Evolutionary conservation across 1,284 basidiomycete species (phyloP).

Genomic region (Porphyrellus sp.): DNA sequence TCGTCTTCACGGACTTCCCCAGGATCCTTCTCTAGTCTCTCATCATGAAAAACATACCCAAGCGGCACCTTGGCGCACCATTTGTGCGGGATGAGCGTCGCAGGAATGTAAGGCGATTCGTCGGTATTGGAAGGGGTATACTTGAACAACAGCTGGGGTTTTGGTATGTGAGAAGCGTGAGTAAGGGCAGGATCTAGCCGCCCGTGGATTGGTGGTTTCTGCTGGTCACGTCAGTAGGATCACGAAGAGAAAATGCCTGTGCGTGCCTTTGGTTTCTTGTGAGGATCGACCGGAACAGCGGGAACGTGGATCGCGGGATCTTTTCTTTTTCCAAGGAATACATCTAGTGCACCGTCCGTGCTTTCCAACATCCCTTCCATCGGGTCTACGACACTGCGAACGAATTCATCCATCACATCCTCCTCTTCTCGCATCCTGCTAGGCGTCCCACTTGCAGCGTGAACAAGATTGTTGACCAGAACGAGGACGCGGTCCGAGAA

Average conservation of each 20-base stretch:
- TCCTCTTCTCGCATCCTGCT: constrained; percentile 65
- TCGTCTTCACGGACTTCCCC: constrained; percentile 16
- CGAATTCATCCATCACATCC: constrained; percentile 80
- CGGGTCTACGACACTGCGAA: constrained; percentile 72
- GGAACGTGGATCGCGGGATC: constrained; percentile 61
- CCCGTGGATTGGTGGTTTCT: constrained; percentile 37
- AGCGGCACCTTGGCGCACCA: constrained; percentile 79
- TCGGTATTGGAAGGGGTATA: constrained; percentile 54
- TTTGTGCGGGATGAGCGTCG: constrained; percentile 57
- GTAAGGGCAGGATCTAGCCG: constrained; percentile 59
- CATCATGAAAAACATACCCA: constrained; percentile 51
- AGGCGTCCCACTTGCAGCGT: constrained; percentile 41
- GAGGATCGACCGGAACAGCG: constrained; percentile 21
- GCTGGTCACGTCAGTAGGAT: constrained; percentile 14
- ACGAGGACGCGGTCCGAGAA: constrained; percentile 59
- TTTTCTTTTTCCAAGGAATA: constrained; percentile 70
- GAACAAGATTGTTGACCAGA: constrained; percentile 63
- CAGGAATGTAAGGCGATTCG: constrained; percentile 57
- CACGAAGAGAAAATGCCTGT: not conserved
- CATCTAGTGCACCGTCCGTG: constrained; percentile 81
- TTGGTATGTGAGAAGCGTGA: constrained; percentile 67
- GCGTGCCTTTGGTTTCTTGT: constrained; percentile 23
- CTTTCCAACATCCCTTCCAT: constrained; percentile 85
- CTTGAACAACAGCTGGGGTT: constrained; percentile 78
- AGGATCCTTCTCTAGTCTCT: constrained; percentile 29